Conservation (phyloP, 495 filamentous ascomycete genomes). For the Rusavskia elegans region DNA sequence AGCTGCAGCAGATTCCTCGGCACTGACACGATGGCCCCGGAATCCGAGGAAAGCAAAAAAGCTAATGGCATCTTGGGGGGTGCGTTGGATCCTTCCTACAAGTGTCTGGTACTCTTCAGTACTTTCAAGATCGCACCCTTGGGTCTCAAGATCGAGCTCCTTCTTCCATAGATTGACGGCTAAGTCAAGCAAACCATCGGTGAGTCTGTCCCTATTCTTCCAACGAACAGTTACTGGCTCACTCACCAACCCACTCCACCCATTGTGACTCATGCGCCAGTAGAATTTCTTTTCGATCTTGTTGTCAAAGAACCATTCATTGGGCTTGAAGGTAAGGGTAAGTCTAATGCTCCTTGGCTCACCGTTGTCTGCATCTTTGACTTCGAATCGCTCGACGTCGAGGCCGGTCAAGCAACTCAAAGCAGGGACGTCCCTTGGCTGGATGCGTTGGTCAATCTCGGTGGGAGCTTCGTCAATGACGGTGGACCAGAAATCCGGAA, state of each 20-base stretch:
- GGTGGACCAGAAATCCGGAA: constrained; percentile 76
- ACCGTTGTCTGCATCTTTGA: constrained; percentile 23
- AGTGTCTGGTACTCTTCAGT: constrained; percentile 9
- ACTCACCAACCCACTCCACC: constrained; percentile 57
- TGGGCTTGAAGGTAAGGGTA: constrained; percentile 44
- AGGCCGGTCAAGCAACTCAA: constrained; percentile 47
- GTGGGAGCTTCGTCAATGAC: constrained; percentile 70
- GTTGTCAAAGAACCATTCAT: constrained; percentile 58
- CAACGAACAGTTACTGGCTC: constrained; percentile 78
- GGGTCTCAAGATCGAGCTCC: constrained; percentile 29
- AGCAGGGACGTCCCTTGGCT: constrained; percentile 53
- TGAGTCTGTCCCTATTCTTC: constrained; percentile 68
- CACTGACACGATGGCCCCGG: constrained; percentile 45
- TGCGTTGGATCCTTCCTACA: constrained; percentile 36
- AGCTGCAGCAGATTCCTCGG: constrained; percentile 49
- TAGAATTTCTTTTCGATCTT: constrained; percentile 82
- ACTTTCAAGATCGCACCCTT: neutral
- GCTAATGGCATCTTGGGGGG: constrained; percentile 41
- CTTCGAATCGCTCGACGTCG: constrained; percentile 61
- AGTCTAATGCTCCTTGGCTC: constrained; percentile 52
- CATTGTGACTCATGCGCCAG: constrained; percentile 49
- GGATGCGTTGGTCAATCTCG: constrained; percentile 73
- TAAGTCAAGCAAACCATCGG: constrained; percentile 58
- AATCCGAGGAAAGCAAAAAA: constrained; percentile 87
- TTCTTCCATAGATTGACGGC: constrained; percentile 52